Base-by-base conservation (phyloP, 805 yeast species). In the Lipomyces chichibuensis region DNA sequence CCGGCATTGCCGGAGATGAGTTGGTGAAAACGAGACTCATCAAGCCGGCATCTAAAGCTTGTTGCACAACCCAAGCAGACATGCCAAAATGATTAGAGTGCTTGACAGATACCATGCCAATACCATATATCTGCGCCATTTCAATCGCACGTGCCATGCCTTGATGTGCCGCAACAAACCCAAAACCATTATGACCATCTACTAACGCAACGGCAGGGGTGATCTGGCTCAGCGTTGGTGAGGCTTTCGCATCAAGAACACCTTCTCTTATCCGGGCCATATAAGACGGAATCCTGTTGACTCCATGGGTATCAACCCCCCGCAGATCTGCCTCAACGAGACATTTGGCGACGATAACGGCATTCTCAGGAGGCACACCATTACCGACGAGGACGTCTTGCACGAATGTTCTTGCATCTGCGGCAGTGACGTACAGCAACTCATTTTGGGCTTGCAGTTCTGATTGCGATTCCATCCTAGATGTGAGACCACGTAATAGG, bases 151-250 rank as follows among this genome's bases (percentile, higher is more conserved):
- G 8, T 1, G 8, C 62, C 62, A 59, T 59, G n/a, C 62, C 62
- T n/a, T 9, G 25, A 7, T 59, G 6, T 7, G 63, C 62, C 1
- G 37, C 63, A 2, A 59, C 9, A 32, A 59, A 59, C 11, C 62
- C 62, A 54, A 59, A 59, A 7, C 63, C 51, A 25, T 59, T 59
- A 8, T 59, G 60, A 17, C 62, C 62, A 57, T 59, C 62, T 13
- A 59, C 62, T 14, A 8, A 65, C n/a, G 62, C 62, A n/a, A 59
- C 62, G 5, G 56, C 62, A 17, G 62, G 62, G 17, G 62, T 59
- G 7, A 59, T 56, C 17, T 59, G 23, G 23, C 14, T 17, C 20
- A 32, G 11, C 1, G 60, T 17, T n/a, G 62, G 62, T n/a, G 13
- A 14, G 9, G 62, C 62, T 13, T 58, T 5, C 8, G 62, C 17